Conservation (phyloP, 768 basidiomycete species). For the Boletus pseudo-olivaceus region DNA sequence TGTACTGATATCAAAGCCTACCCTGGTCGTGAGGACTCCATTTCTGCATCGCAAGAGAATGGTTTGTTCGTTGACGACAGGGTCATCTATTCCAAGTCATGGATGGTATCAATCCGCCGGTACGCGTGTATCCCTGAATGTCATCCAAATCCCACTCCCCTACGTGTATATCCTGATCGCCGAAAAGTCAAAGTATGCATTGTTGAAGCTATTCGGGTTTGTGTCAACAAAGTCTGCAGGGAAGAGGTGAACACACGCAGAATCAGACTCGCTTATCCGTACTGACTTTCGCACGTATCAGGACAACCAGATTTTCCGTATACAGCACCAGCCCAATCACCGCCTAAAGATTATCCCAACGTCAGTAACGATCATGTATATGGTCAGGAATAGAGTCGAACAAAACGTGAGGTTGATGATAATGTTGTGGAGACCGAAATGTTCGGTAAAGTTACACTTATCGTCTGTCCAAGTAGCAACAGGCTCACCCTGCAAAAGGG, state of each 20-base stretch:
- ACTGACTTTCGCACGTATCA: conserved; percentile 50
- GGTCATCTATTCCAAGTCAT: not conserved
- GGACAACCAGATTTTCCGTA: conserved; percentile 52
- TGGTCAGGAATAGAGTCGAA: conserved; percentile 29
- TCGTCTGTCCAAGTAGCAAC: conserved; percentile 33
- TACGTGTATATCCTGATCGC: conserved; percentile 52
- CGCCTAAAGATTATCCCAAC: conserved; percentile 37
- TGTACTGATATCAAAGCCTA: not conserved
- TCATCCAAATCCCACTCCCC: not conserved
- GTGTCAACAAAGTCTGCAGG: conserved; percentile 35
- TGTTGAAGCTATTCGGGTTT: conserved; percentile 60
- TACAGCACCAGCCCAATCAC: conserved; percentile 53
- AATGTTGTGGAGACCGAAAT: conserved; percentile 35
- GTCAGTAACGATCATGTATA: not conserved
- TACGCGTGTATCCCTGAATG: not conserved
- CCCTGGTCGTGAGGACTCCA: not conserved
- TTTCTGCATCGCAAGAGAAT: not conserved
- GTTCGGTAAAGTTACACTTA: conserved; percentile 35
- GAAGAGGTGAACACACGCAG: not conserved
- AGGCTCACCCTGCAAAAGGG: conserved; percentile 27
- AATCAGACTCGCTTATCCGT: not conserved
- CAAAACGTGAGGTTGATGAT: conserved; percentile 57
- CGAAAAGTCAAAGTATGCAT: conserved; percentile 72
- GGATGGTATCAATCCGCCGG: conserved; percentile 8
- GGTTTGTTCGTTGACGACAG: not conserved